Percentiles rank a stretch among this genome's conserved stretches.
phyloP scores from a whole-genome alignment of 805 yeast genomes.

The Priceomyces haplophilus region DNA sequence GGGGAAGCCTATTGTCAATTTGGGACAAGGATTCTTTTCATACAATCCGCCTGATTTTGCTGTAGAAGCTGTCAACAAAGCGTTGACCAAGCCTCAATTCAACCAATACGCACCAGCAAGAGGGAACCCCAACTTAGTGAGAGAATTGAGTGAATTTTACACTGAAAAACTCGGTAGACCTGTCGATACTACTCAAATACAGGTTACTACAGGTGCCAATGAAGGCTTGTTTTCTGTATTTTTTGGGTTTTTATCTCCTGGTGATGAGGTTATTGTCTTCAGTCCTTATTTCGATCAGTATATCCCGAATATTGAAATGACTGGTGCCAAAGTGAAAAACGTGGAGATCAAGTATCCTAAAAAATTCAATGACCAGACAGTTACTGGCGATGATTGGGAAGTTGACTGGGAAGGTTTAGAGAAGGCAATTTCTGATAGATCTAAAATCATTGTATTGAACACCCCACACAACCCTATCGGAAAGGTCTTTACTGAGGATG shows the following conservation, averaged over 20 bases:
- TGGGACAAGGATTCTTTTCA: constrained; percentile 97
- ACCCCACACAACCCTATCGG: constrained; percentile 98
- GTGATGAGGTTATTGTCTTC: constrained; percentile 94
- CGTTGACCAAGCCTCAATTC: constrained; percentile 66
- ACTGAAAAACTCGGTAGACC: constrained; percentile 59
- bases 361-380: constrained; percentile 58
- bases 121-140: constrained; percentile 75
- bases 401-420: constrained; percentile 78
- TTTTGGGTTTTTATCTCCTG: constrained; percentile 78
- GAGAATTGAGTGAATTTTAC: constrained; percentile 70
- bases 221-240: constrained; percentile 88
- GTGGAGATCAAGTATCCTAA: constrained; percentile 83
- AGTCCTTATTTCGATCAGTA: constrained; percentile 98
- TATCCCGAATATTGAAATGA: constrained; percentile 86
- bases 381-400: constrained; percentile 83
- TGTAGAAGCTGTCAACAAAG: constrained; percentile 71
- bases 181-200: constrained; percentile 59
- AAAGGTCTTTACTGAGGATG: constrained; percentile 76
- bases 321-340: constrained; percentile 88
- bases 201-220: constrained; percentile 94
- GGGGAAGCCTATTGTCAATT: constrained; percentile 78
- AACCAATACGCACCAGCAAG: constrained; percentile 93
- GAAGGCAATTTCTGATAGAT: constrained; percentile 64
- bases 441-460: constrained; percentile 84
- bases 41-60: constrained; percentile 96